Evolutionary conservation across 1,139 yeast genomes (phyloP).

Genomic region (Candida sojae): DNA sequence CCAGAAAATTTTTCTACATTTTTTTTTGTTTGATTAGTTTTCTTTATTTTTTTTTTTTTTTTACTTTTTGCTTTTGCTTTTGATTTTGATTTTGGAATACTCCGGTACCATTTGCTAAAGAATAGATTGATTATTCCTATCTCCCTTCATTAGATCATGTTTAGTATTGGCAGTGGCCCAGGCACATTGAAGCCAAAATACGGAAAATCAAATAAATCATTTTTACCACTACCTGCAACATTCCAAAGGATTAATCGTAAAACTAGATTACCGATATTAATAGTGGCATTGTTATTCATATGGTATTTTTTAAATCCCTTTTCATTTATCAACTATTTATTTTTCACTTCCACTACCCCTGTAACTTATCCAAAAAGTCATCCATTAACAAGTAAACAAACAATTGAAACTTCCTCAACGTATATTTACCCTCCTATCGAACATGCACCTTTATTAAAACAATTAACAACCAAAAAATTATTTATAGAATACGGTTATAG

Average conservation of each 20-base stretch:
- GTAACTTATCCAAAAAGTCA: conserved; percentile 33
- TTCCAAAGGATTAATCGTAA: conserved; percentile 22
- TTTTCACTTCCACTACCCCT: conserved; percentile 9
- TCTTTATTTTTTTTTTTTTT: no score
- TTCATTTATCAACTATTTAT: conserved; percentile 10
- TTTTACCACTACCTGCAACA: conserved; percentile 38
- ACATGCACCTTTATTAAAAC: conserved; percentile 59
- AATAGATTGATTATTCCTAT: not conserved
- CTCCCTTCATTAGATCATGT: not conserved
- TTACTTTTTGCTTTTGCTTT: no score
- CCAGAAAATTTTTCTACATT: no score
- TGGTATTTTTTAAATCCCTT: conserved; percentile 30
- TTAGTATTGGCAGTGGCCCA: conserved; percentile 1
- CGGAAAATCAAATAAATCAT: conserved; percentile 20
- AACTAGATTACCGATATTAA: conserved; percentile 18
- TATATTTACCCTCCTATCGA: conserved; percentile 70
- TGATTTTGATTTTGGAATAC: no score
- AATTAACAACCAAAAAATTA: conserved; percentile 52
- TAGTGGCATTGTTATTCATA: conserved; percentile 20
- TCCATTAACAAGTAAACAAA: conserved; percentile 33
- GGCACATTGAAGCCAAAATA: conserved; percentile 27
- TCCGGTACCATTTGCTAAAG: no score
- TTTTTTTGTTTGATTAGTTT: no score
- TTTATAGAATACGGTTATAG: conserved; percentile 46
- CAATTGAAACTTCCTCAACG: conserved; percentile 47